Base-by-base conservation (phyloP, 192 early-diverging fungal species). In the Ambispora gerdemannii region DNA sequence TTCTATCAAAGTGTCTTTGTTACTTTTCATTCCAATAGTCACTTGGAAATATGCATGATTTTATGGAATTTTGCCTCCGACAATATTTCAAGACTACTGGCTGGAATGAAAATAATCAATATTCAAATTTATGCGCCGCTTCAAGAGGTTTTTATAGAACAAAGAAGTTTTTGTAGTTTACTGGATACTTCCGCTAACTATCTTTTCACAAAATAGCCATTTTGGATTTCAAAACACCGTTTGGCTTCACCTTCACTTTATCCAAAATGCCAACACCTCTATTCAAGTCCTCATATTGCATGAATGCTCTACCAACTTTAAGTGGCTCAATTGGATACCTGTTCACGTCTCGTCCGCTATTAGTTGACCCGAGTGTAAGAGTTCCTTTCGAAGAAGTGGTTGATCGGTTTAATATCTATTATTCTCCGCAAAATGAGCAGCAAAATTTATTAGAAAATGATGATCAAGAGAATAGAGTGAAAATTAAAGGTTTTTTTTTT, bases 61-160 rank as follows among this genome's bases (percentile, higher is more conserved):
- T 89, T 80, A 89, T 94, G 82, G 87, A 88, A 74, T 90, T 91
- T 75, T 88, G 90, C 60, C 79, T 89, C 7, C 83, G 89, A 71
- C 83, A 88, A 76, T 95, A 92, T 77, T 92, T 92, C 75, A 80
- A 83, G 17, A 78, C 86, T 17, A 88, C 86, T 6, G 78, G 81
- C 28, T 96, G 91, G 91, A 89, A 90, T 74, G 89, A 92, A 55
- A 83, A 89, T 63, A 89, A 89, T 70, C 88, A 88, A 65, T 96
- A 93, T 72, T 89, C 92, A 31, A 90, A 92, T 71, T 80, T 96
- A 25, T 89, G 89, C 76, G 78, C 86, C 6, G 82, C 88, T 55
- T 85, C 90, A 1, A 77, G 87, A 52, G 72, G 86, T 87, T 65
- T 73, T 43, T 50, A 63, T 20, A 63, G 19, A 2, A 67, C 11